Conservation (phyloP, 768 basidiomycete species). For the Mycena crocata region DNA sequence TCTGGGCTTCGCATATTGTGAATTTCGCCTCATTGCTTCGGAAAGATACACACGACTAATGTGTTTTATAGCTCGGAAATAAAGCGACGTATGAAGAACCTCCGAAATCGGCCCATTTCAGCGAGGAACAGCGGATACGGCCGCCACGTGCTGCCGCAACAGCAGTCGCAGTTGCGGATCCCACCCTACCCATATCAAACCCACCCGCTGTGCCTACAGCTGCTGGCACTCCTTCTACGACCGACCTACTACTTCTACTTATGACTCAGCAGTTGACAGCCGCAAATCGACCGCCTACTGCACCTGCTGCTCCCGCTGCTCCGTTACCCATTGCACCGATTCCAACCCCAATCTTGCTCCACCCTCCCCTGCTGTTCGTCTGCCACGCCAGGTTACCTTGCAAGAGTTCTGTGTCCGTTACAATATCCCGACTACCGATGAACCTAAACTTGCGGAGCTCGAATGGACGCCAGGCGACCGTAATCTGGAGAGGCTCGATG, state of each 20-base stretch:
- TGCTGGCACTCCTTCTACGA: no score
- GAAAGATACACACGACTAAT: background rate
- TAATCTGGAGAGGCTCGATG: background rate
- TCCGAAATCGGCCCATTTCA: background rate
- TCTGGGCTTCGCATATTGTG: conserved; percentile 2
- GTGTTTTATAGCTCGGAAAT: background rate
- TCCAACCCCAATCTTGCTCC: no score
- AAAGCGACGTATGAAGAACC: background rate
- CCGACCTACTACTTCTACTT: no score
- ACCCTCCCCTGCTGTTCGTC: background rate
- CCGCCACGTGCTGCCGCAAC: background rate
- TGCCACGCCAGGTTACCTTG: background rate
- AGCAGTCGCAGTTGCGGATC: no score
- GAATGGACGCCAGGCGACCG: background rate
- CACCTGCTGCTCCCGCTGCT: background rate
- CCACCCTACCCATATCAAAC: background rate
- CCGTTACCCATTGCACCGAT: background rate
- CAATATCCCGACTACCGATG: background rate
- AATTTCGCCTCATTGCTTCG: background rate
- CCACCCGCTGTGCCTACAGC: no score
- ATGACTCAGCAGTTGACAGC: no score
- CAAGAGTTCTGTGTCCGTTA: background rate
- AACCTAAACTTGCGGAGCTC: background rate
- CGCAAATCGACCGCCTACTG: background rate
- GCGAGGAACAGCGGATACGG: background rate